Conservation (phyloP, 2,329 filamentous ascomycete species). For the Aspergillus sp. region DNA sequence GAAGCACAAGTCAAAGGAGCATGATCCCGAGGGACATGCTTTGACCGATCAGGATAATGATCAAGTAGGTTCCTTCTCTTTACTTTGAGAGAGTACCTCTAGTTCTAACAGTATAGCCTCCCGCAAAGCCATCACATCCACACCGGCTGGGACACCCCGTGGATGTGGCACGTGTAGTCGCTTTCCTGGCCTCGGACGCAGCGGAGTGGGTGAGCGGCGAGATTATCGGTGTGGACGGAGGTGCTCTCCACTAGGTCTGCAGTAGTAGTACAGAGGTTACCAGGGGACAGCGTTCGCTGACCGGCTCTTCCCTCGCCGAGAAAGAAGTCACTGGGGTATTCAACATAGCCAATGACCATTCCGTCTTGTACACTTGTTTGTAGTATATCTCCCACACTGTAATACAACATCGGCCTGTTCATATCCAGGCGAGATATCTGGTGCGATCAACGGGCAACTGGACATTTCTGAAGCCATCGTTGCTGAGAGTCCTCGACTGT, state of each 20-base stretch:
- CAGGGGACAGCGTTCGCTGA: background rate
- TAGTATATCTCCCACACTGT: too few species aligned
- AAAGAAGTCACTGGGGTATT: too few species aligned
- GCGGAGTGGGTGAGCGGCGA: conserved; percentile 16
- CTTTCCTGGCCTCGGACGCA: conserved; percentile 15
- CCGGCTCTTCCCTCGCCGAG: conserved; percentile 4
- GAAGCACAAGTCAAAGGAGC: conserved; percentile 61
- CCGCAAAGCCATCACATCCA: conserved; percentile 10
- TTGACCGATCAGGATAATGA: conserved; percentile 8
- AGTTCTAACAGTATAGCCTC: background rate
- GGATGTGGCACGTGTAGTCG: conserved; percentile 16
- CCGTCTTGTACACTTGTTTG: too few species aligned
- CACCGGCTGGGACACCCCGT: conserved; percentile 4
- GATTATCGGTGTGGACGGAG: conserved; percentile 8
- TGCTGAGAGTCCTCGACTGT: too few species aligned
- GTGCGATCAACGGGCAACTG: too few species aligned
- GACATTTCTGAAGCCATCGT: too few species aligned
- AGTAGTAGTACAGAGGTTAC: background rate
- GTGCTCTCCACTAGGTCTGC: background rate
- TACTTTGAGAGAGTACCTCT: background rate
- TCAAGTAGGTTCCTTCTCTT: background rate
- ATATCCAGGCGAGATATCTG: too few species aligned
- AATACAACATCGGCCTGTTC: too few species aligned
- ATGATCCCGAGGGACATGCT: conserved; percentile 16
- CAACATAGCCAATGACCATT: too few species aligned